Evolutionary conservation across 2,329 filamentous ascomycete species (phyloP).

Genomic region (Talaromyces sp.): DNA sequence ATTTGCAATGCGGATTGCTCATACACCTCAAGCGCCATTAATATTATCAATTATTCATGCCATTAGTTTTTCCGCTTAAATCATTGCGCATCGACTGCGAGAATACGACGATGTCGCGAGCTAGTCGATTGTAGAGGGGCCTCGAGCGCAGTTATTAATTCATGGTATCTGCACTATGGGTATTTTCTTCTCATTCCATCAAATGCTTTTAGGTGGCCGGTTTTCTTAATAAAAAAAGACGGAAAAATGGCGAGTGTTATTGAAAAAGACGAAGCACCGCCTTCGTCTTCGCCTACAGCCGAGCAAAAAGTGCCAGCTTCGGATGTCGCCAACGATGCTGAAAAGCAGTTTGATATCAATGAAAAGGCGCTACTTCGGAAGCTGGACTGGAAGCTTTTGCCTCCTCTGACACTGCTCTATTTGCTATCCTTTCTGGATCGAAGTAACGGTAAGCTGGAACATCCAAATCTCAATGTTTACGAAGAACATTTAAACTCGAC

Average conservation of each 20-base stretch:
- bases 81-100: neutral
- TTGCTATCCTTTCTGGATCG: slow-evolving; percentile 41
- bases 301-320: neutral
- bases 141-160: neutral
- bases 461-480: neutral
- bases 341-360: neutral
- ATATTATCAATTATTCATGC: neutral
- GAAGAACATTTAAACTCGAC: too few species aligned
- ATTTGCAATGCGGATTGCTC: neutral
- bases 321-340: neutral
- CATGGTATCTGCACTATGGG: neutral
- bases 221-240: neutral
- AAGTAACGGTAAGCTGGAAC: slow-evolving; percentile 24
- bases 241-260: neutral
- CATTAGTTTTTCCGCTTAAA: neutral
- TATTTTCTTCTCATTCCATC: neutral
- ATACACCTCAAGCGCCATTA: neutral
- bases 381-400: slow-evolving; percentile 40
- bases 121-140: neutral
- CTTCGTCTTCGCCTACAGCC: neutral
- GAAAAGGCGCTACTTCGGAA: slow-evolving; percentile 31
- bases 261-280: neutral
- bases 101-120: neutral
- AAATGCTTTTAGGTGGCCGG: neutral
- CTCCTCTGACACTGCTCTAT: slow-evolving; percentile 41